Evolutionary conservation across 2,329 filamentous ascomycete genomes (phyloP).

Genomic region (Hirsutella thompsonii): DNA sequence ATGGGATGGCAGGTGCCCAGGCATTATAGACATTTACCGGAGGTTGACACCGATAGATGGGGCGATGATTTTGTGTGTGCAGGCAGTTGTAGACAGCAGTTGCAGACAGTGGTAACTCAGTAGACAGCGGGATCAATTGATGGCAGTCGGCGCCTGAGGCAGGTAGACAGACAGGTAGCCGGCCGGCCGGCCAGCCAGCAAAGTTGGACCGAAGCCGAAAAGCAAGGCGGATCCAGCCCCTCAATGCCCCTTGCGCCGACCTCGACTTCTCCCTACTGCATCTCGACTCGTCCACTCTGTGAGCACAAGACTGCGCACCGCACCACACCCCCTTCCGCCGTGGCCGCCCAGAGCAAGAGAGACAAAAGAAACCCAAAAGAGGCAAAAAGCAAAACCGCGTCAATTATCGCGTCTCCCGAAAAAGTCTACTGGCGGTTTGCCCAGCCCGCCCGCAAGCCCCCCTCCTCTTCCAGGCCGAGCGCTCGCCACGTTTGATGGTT

Average conservation of each 20-base stretch:
- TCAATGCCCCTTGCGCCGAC: conserved; percentile 6
- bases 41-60: no score
- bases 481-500: background rate
- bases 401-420: background rate
- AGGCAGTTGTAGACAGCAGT: no score
- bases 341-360: background rate
- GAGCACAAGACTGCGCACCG: background rate
- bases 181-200: no score
- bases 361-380: background rate
- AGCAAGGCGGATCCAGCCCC: conserved; percentile 1
- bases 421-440: background rate
- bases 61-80: no score
- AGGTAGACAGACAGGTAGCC: no score
- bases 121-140: no score
- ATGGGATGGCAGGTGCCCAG: no score
- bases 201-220: background rate
- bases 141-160: no score
- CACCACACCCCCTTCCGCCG: background rate
- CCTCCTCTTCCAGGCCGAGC: background rate
- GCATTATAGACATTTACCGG: no score
- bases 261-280: background rate
- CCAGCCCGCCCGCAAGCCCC: no score
- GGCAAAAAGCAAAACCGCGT: background rate
- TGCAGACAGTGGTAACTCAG: no score
- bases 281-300: background rate